Evolutionary conservation across 441 rosid genomes (phyloP).

Genomic region (Bruguiera hainesii): DNA sequence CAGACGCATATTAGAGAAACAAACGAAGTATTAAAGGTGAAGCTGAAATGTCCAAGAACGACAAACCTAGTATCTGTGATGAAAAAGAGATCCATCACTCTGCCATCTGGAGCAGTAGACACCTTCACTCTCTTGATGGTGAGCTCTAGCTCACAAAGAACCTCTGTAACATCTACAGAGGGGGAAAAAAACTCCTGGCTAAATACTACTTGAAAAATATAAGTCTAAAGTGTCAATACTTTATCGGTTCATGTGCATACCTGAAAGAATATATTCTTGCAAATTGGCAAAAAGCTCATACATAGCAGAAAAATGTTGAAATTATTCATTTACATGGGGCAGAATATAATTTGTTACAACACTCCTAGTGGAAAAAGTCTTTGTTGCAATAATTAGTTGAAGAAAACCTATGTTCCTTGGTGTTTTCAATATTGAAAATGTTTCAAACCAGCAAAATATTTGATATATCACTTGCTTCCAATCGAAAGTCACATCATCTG

Average conservation of each 20-base stretch:
- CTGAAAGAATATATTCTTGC: no score
- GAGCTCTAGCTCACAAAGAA: conserved; percentile 60
- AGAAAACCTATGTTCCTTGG: no score
- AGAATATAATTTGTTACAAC: no score
- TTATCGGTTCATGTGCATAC: background rate
- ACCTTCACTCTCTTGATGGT: conserved; percentile 60
- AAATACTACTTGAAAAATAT: background rate
- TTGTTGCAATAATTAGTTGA: no score
- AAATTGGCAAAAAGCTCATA: no score
- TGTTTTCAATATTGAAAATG: no score
- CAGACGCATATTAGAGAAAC: background rate
- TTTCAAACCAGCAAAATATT: no score
- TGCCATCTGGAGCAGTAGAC: conserved; percentile 66
- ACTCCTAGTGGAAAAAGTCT: no score
- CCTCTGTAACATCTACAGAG: conserved; percentile 51
- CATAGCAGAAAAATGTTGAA: no score
- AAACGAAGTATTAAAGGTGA: conserved; percentile 5
- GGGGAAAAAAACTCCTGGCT: background rate
- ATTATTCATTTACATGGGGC: no score
- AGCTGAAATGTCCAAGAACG: conserved; percentile 12
- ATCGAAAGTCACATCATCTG: no score
- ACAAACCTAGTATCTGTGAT: conserved; percentile 60
- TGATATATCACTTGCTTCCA: no score
- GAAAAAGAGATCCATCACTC: conserved; percentile 65
- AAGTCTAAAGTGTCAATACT: background rate